Base-by-base conservation (phyloP, 805 yeast genomes). In the Wickerhamiella nectarea region DNA sequence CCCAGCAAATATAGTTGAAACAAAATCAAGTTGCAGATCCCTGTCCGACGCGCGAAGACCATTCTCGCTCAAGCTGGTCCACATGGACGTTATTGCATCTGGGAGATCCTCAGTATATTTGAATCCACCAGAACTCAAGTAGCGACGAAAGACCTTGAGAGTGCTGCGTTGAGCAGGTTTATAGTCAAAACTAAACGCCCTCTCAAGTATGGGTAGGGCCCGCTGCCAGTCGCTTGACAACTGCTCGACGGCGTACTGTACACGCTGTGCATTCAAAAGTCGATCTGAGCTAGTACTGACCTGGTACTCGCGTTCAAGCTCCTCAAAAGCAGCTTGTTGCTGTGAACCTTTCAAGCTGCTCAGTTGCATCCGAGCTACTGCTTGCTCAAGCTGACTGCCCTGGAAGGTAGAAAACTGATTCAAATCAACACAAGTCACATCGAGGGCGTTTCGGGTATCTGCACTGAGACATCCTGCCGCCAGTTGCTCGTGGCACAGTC, bases 41-140 rank as follows among this genome's bases (percentile, higher is more conserved):
- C 75, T 72, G 49, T 84, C 91, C 36, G 72, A 71, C 34, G 82
- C 63, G 22, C 78, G 71, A 31, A 85, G 62, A 38, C 93, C 65
- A 9, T 76, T 78, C 1, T 69, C 66, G 14, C 68, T 67, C 19
- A 84, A 54, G 18, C 67, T 70, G 3, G 60, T 62, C 91, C 94
- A 83, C 42, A 39, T 39, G 28, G 22, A 9, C 14, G 12, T 8
- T 3, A 39, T 11, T 2, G 21, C 12, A 8, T 15, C 18, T 1
- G 26, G 21, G 5, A 39, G 34, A 14, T 3, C 15, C 5, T 4
- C n/a, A n/a, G n/a, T n/a, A n/a, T n/a, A n/a, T n/a, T n/a, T n/a
- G n/a, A n/a, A n/a, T n/a, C n/a, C n/a, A 2, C 21, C 44, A 15
- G 17, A 21, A 12, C 28, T 33, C 9, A 45, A 26, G 14, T 21